phyloP scores from a whole-genome alignment of 2,329 filamentous ascomycete genomes.

The Moelleriella libera region DNA sequence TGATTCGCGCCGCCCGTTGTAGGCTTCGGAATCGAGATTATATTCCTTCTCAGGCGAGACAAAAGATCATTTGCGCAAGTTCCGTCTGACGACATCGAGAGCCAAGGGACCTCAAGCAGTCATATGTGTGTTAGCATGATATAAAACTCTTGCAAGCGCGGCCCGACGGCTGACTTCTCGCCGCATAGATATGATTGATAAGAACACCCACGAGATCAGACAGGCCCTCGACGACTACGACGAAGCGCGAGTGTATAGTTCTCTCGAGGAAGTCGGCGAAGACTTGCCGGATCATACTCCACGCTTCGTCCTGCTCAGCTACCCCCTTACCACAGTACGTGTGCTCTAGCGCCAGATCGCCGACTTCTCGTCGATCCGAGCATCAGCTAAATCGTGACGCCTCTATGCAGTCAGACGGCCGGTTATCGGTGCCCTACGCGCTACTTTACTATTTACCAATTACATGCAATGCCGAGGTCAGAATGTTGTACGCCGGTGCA shows the following conservation, averaged over 20 bases:
- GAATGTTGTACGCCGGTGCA: slow-evolving; percentile 91
- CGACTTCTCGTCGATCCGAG: not conserved
- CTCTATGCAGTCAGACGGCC: slow-evolving; percentile 53
- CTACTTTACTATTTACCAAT: slow-evolving; percentile 88
- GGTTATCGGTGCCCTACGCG: slow-evolving; percentile 82
- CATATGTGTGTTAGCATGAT: slow-evolving; percentile 52
- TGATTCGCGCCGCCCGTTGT: not conserved
- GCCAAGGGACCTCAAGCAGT: slow-evolving; percentile 78
- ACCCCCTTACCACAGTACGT: slow-evolving; percentile 72
- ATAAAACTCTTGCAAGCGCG: not conserved
- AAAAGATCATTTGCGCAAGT: slow-evolving; percentile 82
- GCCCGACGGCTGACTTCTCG: not conserved
- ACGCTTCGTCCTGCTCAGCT: slow-evolving; percentile 78
- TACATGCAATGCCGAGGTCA: slow-evolving; percentile 73
- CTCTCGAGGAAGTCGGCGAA: slow-evolving; percentile 68
- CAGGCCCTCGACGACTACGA: slow-evolving; percentile 42
- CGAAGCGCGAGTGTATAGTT: slow-evolving; percentile 62
- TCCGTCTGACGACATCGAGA: slow-evolving; percentile 79
- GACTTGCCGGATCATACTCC: slow-evolving; percentile 88
- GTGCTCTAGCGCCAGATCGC: not conserved
- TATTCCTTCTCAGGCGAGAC: slow-evolving; percentile 90
- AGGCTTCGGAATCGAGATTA: slow-evolving; percentile 66
- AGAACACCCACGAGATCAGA: slow-evolving; percentile 77
- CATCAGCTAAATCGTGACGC: not conserved
- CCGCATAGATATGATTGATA: slow-evolving; percentile 74